phyloP scores from a whole-genome alignment of 2,329 filamentous ascomycete species.

The Aureobasidium vineae region DNA sequence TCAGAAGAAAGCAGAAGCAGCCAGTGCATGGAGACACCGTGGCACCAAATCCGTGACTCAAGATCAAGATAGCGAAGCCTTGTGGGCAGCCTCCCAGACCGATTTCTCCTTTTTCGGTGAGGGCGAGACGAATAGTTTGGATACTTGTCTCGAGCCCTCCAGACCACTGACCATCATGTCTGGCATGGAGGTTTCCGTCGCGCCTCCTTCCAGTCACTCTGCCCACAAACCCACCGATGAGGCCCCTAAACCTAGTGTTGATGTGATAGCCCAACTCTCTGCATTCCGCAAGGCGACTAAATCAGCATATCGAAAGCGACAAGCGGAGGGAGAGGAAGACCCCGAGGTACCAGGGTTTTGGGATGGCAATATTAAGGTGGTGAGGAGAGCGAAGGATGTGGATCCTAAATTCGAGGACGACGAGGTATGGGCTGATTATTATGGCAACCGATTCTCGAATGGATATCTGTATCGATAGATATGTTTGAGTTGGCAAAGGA shows the following conservation, averaged over 20 bases:
- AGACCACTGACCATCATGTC: constrained; percentile 15
- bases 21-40: constrained; percentile 48
- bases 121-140: constrained; percentile 46
- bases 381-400: constrained; percentile 42
- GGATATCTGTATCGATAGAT: constrained; percentile 35
- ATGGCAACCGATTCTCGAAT: constrained; percentile 36
- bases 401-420: constrained; percentile 28
- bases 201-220: constrained; percentile 20
- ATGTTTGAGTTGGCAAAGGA: not conserved
- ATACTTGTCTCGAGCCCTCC: constrained; percentile 38
- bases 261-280: constrained; percentile 55
- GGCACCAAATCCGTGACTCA: constrained; percentile 57
- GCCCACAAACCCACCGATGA: not conserved
- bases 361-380: constrained; percentile 58
- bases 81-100: constrained; percentile 58
- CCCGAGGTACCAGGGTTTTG: constrained; percentile 56
- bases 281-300: constrained; percentile 55
- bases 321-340: constrained; percentile 38
- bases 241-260: constrained; percentile 37
- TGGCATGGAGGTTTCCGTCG: constrained; percentile 26
- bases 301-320: constrained; percentile 46
- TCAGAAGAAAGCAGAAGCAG: constrained; percentile 45
- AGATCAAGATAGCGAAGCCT: constrained; percentile 57
- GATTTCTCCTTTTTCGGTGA: constrained; percentile 60
- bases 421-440: constrained; percentile 38